These are phyloP conservation scores for Morella rubra DNA, from an alignment of 306 rosid species.

Conservation along the genomic window DNA sequence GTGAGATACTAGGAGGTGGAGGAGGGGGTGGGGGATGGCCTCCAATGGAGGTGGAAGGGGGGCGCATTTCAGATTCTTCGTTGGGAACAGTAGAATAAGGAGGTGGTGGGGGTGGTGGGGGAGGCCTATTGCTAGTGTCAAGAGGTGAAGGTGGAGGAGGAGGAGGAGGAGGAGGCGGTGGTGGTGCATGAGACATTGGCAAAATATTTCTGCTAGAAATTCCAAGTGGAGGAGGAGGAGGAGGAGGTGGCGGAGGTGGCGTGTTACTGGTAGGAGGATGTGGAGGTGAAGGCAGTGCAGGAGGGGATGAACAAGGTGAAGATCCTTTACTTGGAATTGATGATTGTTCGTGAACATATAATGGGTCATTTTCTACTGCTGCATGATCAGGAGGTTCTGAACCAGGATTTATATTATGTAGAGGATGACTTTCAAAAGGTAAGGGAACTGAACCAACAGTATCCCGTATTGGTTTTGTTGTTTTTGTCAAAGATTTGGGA, in stretches of 20 bases:
- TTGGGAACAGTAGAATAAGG: slow-evolving; percentile 12
- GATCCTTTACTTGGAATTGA: slow-evolving; percentile 32
- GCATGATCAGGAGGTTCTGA: slow-evolving; percentile 41
- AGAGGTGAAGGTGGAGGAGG: not conserved
- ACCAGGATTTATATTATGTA: slow-evolving; percentile 34
- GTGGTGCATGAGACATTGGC: slow-evolving; percentile 2
- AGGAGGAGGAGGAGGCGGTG: not conserved
- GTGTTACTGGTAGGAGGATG: not conserved
- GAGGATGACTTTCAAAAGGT: slow-evolving; percentile 45
- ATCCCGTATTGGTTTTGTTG: slow-evolving; percentile 42
- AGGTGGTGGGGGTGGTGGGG: slow-evolving; percentile 12
- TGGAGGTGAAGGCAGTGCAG: slow-evolving; percentile 14
- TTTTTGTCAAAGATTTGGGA: slow-evolving; percentile 53
- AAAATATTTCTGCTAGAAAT: not conserved
- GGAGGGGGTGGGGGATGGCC: slow-evolving; percentile 14
- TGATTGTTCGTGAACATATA: slow-evolving; percentile 34
- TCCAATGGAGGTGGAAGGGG: not conserved
- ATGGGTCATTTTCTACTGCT: slow-evolving; percentile 22
- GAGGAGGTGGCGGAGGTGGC: slow-evolving; percentile 4
- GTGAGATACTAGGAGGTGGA: slow-evolving; percentile 16
- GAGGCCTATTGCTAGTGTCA: not conserved
- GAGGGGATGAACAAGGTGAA: slow-evolving; percentile 42
- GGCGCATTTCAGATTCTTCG: not conserved
- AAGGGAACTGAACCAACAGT: slow-evolving; percentile 42
- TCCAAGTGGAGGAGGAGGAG: slow-evolving; percentile 19